These are phyloP conservation scores for Globisporangium paddicum DNA, from an alignment of 352 stramenopile species.

Conservation along the genomic window DNA sequence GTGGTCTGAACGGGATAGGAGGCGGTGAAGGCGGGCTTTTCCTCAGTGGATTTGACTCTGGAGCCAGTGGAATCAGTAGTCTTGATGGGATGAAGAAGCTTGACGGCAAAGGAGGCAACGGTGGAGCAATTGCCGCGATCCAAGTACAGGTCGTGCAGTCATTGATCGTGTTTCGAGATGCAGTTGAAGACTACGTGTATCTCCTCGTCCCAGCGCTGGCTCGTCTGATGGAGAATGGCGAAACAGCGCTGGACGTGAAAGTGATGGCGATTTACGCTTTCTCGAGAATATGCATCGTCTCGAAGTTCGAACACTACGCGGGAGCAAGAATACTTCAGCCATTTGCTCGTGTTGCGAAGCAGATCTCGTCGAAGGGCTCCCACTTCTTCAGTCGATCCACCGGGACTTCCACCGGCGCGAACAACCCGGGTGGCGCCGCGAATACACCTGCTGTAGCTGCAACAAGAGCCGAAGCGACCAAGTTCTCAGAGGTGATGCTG, in stretches of 20 bases:
- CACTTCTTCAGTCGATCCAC: slow-evolving; percentile 59
- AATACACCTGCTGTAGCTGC: slow-evolving; percentile 38
- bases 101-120: slow-evolving; percentile 12
- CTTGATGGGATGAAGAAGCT: slow-evolving; percentile 20
- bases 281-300: slow-evolving; percentile 54
- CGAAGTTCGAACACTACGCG: slow-evolving; percentile 79
- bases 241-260: slow-evolving; percentile 79
- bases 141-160: slow-evolving; percentile 85
- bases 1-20: background rate
- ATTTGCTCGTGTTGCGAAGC: slow-evolving; percentile 61
- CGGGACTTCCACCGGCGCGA: slow-evolving; percentile 13
- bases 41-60: slow-evolving; percentile 23
- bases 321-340: slow-evolving; percentile 65
- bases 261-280: slow-evolving; percentile 70
- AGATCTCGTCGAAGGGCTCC: slow-evolving; percentile 68
- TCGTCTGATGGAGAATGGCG: slow-evolving; percentile 90
- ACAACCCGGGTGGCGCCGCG: slow-evolving; percentile 7
- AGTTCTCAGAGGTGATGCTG: slow-evolving; percentile 73
- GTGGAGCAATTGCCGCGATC: slow-evolving; percentile 31
- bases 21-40: slow-evolving; percentile 4
- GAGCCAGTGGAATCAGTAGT: slow-evolving; percentile 4
- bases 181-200: slow-evolving; percentile 94
- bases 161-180: slow-evolving; percentile 89
- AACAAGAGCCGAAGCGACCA: slow-evolving; percentile 58
- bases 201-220: slow-evolving; percentile 92